Conservation (phyloP, 257 asterid genomes). For the Cinchona pubescens region DNA sequence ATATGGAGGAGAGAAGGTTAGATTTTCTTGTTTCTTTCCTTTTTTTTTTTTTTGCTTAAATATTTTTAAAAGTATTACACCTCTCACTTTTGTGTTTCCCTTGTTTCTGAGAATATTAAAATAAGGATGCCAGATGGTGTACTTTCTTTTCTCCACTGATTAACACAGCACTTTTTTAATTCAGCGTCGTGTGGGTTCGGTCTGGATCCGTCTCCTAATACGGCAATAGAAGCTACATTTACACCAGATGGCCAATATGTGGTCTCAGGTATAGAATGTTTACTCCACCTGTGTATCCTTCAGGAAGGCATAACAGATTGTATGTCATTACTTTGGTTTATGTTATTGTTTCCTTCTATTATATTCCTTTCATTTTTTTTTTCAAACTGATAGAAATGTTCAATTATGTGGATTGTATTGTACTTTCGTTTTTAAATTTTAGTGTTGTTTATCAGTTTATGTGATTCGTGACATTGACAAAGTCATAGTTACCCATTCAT, state of each 20-base stretch:
- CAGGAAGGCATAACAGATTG: neutral
- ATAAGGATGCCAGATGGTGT: neutral
- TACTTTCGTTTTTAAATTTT: neutral
- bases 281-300: neutral
- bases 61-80: neutral
- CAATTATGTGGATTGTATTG: neutral
- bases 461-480: neutral
- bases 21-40: conserved; percentile 11
- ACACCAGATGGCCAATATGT: conserved; percentile 95
- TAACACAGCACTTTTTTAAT: conserved; percentile 7
- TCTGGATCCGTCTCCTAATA: conserved; percentile 68
- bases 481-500: neutral
- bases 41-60: neutral
- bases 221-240: conserved; percentile 78
- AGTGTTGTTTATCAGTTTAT: neutral
- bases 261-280: conserved; percentile 57
- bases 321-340: too few relatives aligned
- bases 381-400: neutral
- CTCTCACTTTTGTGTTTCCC: neutral
- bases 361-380: neutral
- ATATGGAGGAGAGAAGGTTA: conserved; percentile 91
- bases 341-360: conserved; percentile 2
- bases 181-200: conserved; percentile 81
- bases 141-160: neutral
- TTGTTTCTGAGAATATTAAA: neutral